These are phyloP conservation scores for Saxophila tyrrhenica DNA, from an alignment of 495 filamentous ascomycete genomes.

Conservation along the genomic window DNA sequence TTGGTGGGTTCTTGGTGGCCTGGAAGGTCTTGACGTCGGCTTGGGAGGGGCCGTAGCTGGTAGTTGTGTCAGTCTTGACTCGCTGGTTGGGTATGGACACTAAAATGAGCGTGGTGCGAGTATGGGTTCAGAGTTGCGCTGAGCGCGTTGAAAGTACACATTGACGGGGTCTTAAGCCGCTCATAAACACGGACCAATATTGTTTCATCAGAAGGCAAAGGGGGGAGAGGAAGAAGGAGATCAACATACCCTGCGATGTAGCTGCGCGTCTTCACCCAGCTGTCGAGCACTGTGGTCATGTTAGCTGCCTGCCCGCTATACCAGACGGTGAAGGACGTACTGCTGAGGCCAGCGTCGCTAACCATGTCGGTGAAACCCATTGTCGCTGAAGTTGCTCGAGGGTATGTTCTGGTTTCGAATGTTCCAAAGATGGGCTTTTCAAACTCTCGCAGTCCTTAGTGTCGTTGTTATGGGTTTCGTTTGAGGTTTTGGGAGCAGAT, in stretches of 20 bases:
- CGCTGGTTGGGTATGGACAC: too few species aligned
- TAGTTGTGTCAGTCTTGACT: constrained; percentile 10
- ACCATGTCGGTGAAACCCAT: constrained; percentile 97
- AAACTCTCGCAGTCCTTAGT: too few species aligned
- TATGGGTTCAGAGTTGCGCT: constrained; percentile 68
- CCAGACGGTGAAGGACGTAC: constrained; percentile 43
- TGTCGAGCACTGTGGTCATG: constrained; percentile 67
- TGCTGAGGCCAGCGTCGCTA: constrained; percentile 71
- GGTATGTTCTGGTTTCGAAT: too few species aligned
- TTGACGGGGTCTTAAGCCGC: constrained; percentile 92
- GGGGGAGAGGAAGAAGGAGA: constrained; percentile 3
- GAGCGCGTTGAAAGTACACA: constrained; percentile 73
- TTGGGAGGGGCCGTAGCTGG: constrained; percentile 78
- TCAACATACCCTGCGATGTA: constrained; percentile 80
- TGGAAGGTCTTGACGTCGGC: constrained; percentile 94
- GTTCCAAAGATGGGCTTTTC: too few species aligned
- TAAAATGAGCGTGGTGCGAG: too few species aligned
- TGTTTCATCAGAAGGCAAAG: constrained; percentile 61
- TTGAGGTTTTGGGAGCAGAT: too few species aligned
- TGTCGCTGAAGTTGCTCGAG: constrained; percentile 27
- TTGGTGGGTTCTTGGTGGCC: constrained; percentile 63
- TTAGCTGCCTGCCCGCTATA: background rate
- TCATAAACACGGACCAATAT: constrained; percentile 99
- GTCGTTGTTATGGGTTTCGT: too few species aligned
- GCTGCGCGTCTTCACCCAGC: constrained; percentile 78